phyloP scores from a whole-genome alignment of 164 flowering plant genomes.

The Warburgia ugandensis region DNA sequence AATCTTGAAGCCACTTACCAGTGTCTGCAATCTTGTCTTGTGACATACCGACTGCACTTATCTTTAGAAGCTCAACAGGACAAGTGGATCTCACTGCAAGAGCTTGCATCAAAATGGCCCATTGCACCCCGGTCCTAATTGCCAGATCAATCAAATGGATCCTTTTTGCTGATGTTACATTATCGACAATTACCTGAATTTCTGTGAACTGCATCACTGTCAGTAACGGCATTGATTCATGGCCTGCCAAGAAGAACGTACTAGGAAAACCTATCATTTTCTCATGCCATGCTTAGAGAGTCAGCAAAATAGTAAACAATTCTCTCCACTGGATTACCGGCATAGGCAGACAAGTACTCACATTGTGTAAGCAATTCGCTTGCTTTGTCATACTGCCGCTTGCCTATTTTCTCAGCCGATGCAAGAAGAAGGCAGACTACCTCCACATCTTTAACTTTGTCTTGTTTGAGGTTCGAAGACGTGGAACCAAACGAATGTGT shows the following conservation, averaged over 20 bases:
- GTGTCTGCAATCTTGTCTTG: slow-evolving; percentile 18
- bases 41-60: slow-evolving; percentile 32
- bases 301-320: too few species aligned
- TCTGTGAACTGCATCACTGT: slow-evolving; percentile 37
- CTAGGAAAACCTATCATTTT: slow-evolving; percentile 17
- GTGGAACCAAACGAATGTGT: too few species aligned
- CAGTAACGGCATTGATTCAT: slow-evolving; percentile 26
- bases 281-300: too few species aligned
- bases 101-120: slow-evolving; percentile 46
- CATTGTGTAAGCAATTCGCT: too few species aligned
- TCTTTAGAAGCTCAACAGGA: slow-evolving; percentile 38
- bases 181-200: slow-evolving; percentile 41
- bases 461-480: too few species aligned
- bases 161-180: slow-evolving; percentile 27
- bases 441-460: too few species aligned
- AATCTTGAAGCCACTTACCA: slow-evolving; percentile 24
- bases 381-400: too few species aligned
- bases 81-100: slow-evolving; percentile 17
- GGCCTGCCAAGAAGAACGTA: slow-evolving; percentile 17
- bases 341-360: too few species aligned
- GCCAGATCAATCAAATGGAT: slow-evolving; percentile 44
- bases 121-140: slow-evolving; percentile 33
- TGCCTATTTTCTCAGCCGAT: too few species aligned
- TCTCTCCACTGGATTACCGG: too few species aligned
- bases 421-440: too few species aligned